These are phyloP conservation scores for Russula abietina DNA, from an alignment of 768 basidiomycete species.

Conservation along the genomic window DNA sequence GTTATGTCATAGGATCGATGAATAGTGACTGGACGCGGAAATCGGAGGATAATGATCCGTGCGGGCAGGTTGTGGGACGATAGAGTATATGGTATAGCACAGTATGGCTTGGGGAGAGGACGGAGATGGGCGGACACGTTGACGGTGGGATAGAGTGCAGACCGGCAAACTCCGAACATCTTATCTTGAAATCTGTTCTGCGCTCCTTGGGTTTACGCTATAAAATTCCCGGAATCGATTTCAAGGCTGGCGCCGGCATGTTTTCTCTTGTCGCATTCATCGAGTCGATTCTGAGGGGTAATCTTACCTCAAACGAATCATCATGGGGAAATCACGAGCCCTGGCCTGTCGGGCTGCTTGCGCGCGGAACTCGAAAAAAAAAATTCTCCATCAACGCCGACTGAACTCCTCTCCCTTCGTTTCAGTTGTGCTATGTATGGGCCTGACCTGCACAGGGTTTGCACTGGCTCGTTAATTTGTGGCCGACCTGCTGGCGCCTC, in stretches of 20 bases:
- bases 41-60: conserved; percentile 23
- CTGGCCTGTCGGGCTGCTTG: conserved; percentile 6
- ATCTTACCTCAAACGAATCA: conserved; percentile 14
- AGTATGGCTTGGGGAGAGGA: conserved; percentile 15
- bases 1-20: conserved; percentile 23
- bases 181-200: conserved; percentile 22
- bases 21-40: conserved; percentile 15
- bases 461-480: conserved; percentile 20
- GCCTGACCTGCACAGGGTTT: conserved; percentile 21
- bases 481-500: conserved; percentile 20
- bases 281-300: conserved; percentile 22
- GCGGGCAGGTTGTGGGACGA: conserved; percentile 16
- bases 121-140: conserved; percentile 24
- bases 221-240: conserved; percentile 24
- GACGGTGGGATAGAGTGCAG: conserved; percentile 13
- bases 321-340: conserved; percentile 20
- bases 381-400: conserved; percentile 5
- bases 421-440: conserved; percentile 17
- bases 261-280: conserved; percentile 22
- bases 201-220: conserved; percentile 21
- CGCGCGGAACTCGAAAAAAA: conserved; percentile 2
- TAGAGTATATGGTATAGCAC: conserved; percentile 17
- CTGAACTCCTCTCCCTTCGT: conserved; percentile 13
- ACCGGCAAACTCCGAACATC: conserved; percentile 19
- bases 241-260: conserved; percentile 24